Base-by-base conservation (phyloP, 2,329 filamentous ascomycete genomes). In the Sporothrix euskadiensis region DNA sequence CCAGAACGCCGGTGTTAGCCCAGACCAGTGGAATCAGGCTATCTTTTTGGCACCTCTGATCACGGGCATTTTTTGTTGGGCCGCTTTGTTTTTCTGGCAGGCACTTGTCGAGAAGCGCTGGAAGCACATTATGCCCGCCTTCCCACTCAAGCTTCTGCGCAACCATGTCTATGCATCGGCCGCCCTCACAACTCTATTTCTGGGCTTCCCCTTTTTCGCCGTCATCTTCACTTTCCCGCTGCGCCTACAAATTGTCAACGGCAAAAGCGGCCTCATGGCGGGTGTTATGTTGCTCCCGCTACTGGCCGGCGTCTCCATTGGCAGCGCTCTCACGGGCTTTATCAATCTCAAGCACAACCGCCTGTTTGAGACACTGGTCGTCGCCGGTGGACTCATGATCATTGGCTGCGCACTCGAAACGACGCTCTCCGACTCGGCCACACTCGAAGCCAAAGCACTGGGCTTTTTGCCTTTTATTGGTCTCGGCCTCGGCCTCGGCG, bases 281-380 rank as follows among this genome's bases (percentile, higher is more conserved):
- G 86, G 86, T 12, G 77, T 88, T 35, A 84, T 87, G 83, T 78
- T 88, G 69, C 80, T 88, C 35, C 86, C 87, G 0, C 85, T 88
- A 84, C 79, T 88, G 12, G 85, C 80, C n/a, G 80, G 81, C 1
- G 82, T 83, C 5, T 85, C 85, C 0, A 16, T 85, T 0, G 86
- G 85, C 7, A 87, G 83, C 49, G 77, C 80, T 1, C 22, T 84
- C 2, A 80, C 81, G 3, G 85, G 86, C 0, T 80, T 79, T 22
- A 26, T 87, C 39, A 88, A 85, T 73, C 76, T 79, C 9, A 81
- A 78, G 47, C 81, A 80, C 71, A 84, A 86, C 49, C 79, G 81
- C 26, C 79, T 84, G 3, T 83, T 80, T 57, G 85, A 85, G 79
- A 84, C 83, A 0, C 76, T 88, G 49, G 71, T 84, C 1, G 75